Evolutionary conservation across 306 rosid genomes (phyloP), one percentile per base, ranked within the genome.

Genomic region (Cucumis cinereus): DNA sequence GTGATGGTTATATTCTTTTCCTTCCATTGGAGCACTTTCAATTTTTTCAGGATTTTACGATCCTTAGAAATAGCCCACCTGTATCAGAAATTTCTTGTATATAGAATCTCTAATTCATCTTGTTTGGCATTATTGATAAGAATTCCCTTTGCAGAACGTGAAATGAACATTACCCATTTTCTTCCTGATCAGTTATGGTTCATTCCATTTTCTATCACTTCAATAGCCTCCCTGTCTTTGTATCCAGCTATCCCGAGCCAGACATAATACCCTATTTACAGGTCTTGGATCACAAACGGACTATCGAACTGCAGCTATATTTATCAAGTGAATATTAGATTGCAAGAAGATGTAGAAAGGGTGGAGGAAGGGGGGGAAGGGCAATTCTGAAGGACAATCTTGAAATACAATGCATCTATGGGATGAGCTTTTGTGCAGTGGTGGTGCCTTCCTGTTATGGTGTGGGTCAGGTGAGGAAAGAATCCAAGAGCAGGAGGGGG

Each of bases 81-180:
- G 58, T 47, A 71, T 26, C 75, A 71, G 36, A 71, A 8, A 71
- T 26, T 49, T 71, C 57, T 71, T 71, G 75, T 71, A 71, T 49
- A 71, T 45, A 71, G 35, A 47, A 71, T 71, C 75, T 47, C 20
- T 45, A 45, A 45, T 69, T 69, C 74, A 41, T 69, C 56, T 69
- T 45, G 50, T 30, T 69, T 69, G 56, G 74, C 56, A 69, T 43
- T 47, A 22, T 41, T 69, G 74, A 69, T 38, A 49, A 43, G 15
- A 47, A 13, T 22, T 22, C 20, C 22, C 22, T 49, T 49, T 71
- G 74, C 74, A 69, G 74, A 67, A 40, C 11, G 17, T n/a, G 19
- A 67, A 20, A 66, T 10, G 73, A 67, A 67, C 73, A n/a, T 40
- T n/a, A 10, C 52, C 36, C 36, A 47, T 70, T 70, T 70, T 8